A percentile compares a stretch with the other conserved stretches of the same genome.
phyloP scores from a whole-genome alignment of 768 basidiomycete genomes.

The Baorangia bicolor region DNA sequence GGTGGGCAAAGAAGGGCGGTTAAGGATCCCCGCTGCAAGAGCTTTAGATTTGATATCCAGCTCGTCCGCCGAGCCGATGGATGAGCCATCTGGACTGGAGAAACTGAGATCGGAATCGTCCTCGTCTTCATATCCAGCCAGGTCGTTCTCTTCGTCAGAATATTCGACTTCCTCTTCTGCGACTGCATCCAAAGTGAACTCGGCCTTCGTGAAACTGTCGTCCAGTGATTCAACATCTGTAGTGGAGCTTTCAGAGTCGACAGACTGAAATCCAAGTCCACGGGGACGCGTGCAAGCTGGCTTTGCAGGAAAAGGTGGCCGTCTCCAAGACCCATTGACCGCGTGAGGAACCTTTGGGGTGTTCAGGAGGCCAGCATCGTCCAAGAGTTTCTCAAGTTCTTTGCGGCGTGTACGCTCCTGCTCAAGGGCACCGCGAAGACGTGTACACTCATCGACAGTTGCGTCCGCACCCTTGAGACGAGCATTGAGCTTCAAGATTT shows the following conservation, averaged over 20 bases:
- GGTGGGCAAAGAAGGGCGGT: slow-evolving; percentile 9
- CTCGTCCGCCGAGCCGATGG: slow-evolving; percentile 55
- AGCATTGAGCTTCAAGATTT: slow-evolving; percentile 31
- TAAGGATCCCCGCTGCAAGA: slow-evolving; percentile 10
- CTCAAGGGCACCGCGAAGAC: slow-evolving; percentile 32
- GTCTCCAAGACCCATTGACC: slow-evolving; percentile 13
- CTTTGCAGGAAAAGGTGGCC: slow-evolving; percentile 20
- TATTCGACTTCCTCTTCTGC: slow-evolving; percentile 51
- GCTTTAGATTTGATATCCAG: slow-evolving; percentile 20
- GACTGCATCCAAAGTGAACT: slow-evolving; percentile 54
- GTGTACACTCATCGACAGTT: slow-evolving; percentile 26
- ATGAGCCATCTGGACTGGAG: slow-evolving; percentile 46
- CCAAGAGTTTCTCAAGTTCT: slow-evolving; percentile 56
- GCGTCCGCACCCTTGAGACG: slow-evolving; percentile 30
- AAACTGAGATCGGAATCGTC: slow-evolving; percentile 55
- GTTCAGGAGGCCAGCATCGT: slow-evolving; percentile 40
- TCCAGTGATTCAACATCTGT: slow-evolving; percentile 69
- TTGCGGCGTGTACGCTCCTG: slow-evolving; percentile 42
- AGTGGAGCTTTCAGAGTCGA: slow-evolving; percentile 62
- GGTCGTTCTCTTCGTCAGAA: slow-evolving; percentile 49
- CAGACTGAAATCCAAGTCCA: slow-evolving; percentile 54
- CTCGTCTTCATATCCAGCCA: slow-evolving; percentile 71
- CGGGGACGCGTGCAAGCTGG: slow-evolving; percentile 36
- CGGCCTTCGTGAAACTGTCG: slow-evolving; percentile 40
- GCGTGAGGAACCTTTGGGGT: slow-evolving; percentile 41